Evolutionary conservation across 352 stramenopile genomes (phyloP).

Genomic region (Globisporangium middletonii): DNA sequence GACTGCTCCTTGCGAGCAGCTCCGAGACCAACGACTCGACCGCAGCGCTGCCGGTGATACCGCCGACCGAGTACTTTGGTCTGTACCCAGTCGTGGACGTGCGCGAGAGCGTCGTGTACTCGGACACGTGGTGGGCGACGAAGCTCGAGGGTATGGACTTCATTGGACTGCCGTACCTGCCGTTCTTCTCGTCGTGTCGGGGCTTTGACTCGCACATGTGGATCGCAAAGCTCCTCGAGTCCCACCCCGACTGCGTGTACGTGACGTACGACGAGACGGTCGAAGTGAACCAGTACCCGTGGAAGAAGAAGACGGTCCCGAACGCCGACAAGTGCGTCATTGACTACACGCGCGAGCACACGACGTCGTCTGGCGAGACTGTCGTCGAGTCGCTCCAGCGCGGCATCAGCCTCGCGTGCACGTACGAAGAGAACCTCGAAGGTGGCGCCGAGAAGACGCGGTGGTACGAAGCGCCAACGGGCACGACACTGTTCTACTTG

Average conservation of each 20-base stretch:
- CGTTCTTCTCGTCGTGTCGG: conserved; percentile 95
- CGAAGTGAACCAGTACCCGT: conserved; percentile 90
- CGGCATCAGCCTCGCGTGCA: conserved; percentile 86
- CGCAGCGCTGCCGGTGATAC: conserved; percentile 16
- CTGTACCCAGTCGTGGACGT: conserved; percentile 40
- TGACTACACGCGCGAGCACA: conserved; percentile 30
- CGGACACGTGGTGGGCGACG: conserved; percentile 71
- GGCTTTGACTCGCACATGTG: conserved; percentile 93
- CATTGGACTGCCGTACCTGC: conserved; percentile 92
- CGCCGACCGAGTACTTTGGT: conserved; percentile 50
- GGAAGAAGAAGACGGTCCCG: conserved; percentile 75
- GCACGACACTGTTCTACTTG: conserved; percentile 87
- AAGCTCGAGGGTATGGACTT: conserved; percentile 57
- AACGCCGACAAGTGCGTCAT: conserved; percentile 81
- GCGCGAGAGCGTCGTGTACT: conserved; percentile 30
- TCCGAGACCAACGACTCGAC: conserved; percentile 7
- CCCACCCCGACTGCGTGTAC: conserved; percentile 89
- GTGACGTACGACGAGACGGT: conserved; percentile 87
- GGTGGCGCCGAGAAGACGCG: conserved; percentile 64
- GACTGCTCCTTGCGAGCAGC: conserved; percentile 14
- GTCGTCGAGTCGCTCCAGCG: conserved; percentile 26
- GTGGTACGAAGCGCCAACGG: conserved; percentile 84
- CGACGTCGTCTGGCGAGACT: conserved; percentile 11
- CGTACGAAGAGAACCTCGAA: conserved; percentile 86
- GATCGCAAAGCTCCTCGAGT: conserved; percentile 92